phyloP scores from a whole-genome alignment of 2,329 filamentous ascomycete genomes.

The Cladosporium sp. region DNA sequence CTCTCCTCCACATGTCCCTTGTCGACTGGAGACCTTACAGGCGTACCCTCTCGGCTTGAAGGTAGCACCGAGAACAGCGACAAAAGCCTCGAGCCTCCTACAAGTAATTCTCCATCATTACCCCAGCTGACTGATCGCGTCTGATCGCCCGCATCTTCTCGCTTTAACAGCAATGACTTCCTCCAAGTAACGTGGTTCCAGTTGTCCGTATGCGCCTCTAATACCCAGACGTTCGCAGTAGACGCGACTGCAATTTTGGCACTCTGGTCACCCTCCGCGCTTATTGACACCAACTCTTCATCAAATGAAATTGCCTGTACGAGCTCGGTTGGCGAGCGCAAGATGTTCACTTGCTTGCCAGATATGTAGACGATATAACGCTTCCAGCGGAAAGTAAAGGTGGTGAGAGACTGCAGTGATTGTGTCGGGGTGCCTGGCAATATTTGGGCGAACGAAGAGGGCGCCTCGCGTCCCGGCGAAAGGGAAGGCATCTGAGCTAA shows the following conservation, averaged over 20 bases:
- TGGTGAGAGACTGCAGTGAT: constrained; percentile 72
- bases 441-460: constrained; percentile 42
- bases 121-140: constrained; percentile 78
- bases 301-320: constrained; percentile 69
- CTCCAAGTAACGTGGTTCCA: constrained; percentile 70
- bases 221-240: constrained; percentile 64
- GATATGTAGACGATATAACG: constrained; percentile 83
- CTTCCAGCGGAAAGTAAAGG: constrained; percentile 66
- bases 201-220: constrained; percentile 70
- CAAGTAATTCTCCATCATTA: constrained; percentile 74
- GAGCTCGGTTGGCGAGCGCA: constrained; percentile 68
- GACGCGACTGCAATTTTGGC: constrained; percentile 82
- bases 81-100: constrained; percentile 64
- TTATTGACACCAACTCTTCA: constrained; percentile 67
- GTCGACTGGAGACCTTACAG: constrained; percentile 21
- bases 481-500: constrained; percentile 26
- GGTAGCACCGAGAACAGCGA: constrained; percentile 61
- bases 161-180: constrained; percentile 56
- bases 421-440: constrained; percentile 74
- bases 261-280: constrained; percentile 68
- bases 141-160: constrained; percentile 42
- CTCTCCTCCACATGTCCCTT: constrained; percentile 41
- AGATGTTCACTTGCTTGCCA: constrained; percentile 79
- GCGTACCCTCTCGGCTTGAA: constrained; percentile 24
- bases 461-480: constrained; percentile 21